Percentiles rank a stretch among this genome's conserved stretches.
Conservation (phyloP, 345 rosid species). For the Hirschfeldia incana region DNA sequence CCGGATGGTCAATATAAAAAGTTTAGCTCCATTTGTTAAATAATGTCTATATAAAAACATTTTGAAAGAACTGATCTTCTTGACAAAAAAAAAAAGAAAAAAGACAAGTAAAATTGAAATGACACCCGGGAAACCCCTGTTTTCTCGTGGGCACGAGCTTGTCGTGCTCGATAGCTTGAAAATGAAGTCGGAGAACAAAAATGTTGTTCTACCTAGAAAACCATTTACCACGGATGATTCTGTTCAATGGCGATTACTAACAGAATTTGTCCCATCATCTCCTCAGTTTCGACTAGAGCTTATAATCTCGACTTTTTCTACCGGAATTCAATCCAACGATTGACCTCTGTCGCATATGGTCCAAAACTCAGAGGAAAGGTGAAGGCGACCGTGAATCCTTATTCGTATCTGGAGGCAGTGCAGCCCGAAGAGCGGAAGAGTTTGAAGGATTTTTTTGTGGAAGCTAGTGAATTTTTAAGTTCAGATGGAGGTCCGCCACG, state of each 20-base stretch:
- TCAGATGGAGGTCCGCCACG: conserved; percentile 64
- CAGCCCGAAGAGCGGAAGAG: conserved; percentile 41
- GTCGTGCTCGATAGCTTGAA: conserved; percentile 30
- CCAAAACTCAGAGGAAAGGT: not conserved
- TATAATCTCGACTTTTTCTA: not conserved
- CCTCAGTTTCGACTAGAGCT: conserved; percentile 4
- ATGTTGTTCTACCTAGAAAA: not conserved
- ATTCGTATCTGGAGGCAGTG: conserved; percentile 18
- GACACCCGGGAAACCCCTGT: too few relatives aligned
- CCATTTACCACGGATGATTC: not conserved
- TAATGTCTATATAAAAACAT: too few relatives aligned
- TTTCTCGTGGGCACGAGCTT: conserved; percentile 27
- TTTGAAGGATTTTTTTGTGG: conserved; percentile 44
- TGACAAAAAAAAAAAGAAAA: too few relatives aligned
- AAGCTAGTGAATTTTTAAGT: conserved; percentile 31
- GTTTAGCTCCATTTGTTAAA: too few relatives aligned
- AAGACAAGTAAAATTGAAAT: too few relatives aligned
- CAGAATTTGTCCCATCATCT: conserved; percentile 19
- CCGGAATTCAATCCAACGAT: conserved; percentile 1
- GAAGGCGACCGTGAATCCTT: conserved; percentile 23
- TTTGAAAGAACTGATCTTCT: too few relatives aligned
- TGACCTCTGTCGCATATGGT: not conserved
- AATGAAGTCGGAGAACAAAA: conserved; percentile 6
- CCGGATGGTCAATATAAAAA: too few relatives aligned
- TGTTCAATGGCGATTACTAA: conserved; percentile 29